Evolutionary conservation across 1,284 basidiomycete species (phyloP), one percentile per base, ranked within the genome.

Genomic region (Tausonia pullulans): DNA sequence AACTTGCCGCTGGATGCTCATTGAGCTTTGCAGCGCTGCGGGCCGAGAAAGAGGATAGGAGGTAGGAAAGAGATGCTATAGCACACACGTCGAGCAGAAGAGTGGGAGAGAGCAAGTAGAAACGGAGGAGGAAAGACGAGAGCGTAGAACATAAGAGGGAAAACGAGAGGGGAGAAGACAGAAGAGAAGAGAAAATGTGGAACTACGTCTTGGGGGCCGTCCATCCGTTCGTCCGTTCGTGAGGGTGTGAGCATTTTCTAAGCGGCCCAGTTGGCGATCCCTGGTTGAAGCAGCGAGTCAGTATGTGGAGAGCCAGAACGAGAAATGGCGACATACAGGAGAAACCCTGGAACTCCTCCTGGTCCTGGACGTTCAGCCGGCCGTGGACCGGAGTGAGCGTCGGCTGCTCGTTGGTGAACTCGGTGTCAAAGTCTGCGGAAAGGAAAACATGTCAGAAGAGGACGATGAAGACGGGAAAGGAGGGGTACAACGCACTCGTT

Each of bases 301-400:
- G 2, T 45, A 10, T 3, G 40, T 39, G 8, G 10, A 8, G 60
- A 52, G 46, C 39, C 13, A 51, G 48, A 44, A 27, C 3, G 27
- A 60, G 27, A 46, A 46, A 48, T 16, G 4, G 13, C n/a, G n/a
- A 64, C 56, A 48, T 66, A 68, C 92, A 96, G 67, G 90, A 93
- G 81, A 98, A 98, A 40, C 92, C 92, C 68, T 88, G 87, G 79
- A 98, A 98, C 77, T 96, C 93, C 68, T 86, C 83, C 78, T 99
- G 96, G 74, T 98, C 94, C 68, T 87, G 85, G 52, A 87, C 76
- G n/a, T 89, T 90, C 68, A 99, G 78, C 69, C 97, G 92, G 45
- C 89, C 90, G 73, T 98, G 94, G 43, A 99, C 96, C 7, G 96
- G 96, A 3, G 96, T 98, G 70, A 98, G 79, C 13, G 94, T 98